phyloP scores from a whole-genome alignment of 306 rosid genomes.

The Cercis canadensis region DNA sequence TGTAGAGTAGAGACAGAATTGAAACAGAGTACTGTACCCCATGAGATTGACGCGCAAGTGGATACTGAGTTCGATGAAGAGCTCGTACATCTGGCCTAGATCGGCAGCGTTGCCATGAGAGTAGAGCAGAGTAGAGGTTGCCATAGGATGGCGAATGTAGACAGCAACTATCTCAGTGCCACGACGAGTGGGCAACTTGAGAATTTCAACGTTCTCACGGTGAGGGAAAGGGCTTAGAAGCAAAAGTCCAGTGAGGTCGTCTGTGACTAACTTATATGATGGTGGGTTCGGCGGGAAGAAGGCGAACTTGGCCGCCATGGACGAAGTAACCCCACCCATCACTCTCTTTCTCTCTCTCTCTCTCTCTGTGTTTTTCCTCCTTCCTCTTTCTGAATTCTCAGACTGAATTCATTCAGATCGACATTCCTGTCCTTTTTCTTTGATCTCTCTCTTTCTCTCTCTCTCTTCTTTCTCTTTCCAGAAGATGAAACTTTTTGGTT shows the following conservation, averaged over 20 bases:
- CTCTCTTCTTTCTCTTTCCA: conserved; percentile 22
- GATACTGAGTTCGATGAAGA: conserved; percentile 84
- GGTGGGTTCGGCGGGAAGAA: conserved; percentile 95
- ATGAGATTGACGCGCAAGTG: conserved; percentile 86
- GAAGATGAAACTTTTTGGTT: conserved; percentile 47
- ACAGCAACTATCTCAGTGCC: conserved; percentile 82
- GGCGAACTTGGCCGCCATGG: conserved; percentile 97
- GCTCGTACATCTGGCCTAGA: conserved; percentile 98
- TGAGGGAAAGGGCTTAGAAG: conserved; percentile 83
- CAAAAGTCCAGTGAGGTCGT: conserved; percentile 68
- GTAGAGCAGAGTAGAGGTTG: conserved; percentile 83
- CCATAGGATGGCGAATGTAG: conserved; percentile 88
- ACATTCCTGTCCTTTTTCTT: conserved; percentile 32
- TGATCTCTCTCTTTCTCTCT: background rate
- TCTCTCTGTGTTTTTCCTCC: background rate
- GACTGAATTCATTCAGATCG: conserved; percentile 44
- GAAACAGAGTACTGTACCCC: conserved; percentile 73
- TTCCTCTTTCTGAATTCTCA: conserved; percentile 9
- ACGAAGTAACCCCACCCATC: conserved; percentile 97
- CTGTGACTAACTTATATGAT: conserved; percentile 70
- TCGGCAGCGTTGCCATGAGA: conserved; percentile 99
- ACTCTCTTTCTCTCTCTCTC: background rate
- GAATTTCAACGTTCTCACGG: conserved; percentile 87
- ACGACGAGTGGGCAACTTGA: conserved; percentile 75
- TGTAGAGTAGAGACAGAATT: background rate